Conservation (phyloP, 2,329 filamentous ascomycete species). For the Botrytis deweyae region DNA sequence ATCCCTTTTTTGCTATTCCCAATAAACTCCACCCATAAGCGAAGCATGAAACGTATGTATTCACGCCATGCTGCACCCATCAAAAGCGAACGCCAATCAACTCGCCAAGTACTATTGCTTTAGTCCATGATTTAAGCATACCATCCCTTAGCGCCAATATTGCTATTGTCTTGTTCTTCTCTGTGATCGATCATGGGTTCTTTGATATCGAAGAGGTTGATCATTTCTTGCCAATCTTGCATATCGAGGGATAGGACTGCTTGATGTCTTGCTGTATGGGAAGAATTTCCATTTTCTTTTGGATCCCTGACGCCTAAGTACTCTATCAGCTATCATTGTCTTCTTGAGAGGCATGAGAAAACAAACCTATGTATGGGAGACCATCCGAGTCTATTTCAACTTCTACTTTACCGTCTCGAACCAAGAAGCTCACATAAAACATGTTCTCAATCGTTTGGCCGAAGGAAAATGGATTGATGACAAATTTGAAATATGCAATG, state of each 20-base stretch:
- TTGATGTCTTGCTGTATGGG: conserved; percentile 62
- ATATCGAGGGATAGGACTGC: conserved; percentile 88
- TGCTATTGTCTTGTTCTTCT: conserved; percentile 47
- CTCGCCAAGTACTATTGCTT: not conserved
- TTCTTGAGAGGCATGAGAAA: conserved; percentile 39
- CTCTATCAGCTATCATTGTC: conserved; percentile 20
- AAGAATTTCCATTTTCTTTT: not conserved
- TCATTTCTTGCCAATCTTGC: conserved; percentile 75
- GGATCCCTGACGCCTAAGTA: conserved; percentile 24
- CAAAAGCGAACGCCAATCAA: not conserved
- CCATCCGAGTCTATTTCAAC: conserved; percentile 71
- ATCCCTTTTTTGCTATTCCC: not conserved
- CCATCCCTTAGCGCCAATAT: conserved; percentile 36
- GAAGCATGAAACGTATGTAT: not conserved
- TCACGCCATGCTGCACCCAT: not conserved
- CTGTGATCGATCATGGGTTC: conserved; percentile 84
- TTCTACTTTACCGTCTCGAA: conserved; percentile 77
- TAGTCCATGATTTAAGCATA: conserved; percentile 32
- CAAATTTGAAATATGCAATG: conserved; percentile 80
- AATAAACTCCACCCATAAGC: not conserved
- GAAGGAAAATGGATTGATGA: conserved; percentile 86
- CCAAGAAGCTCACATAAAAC: conserved; percentile 93
- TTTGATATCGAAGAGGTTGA: conserved; percentile 73
- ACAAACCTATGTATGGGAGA: conserved; percentile 77
- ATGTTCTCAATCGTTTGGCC: conserved; percentile 95